Evolutionary conservation across 129 eudicot species (phyloP).

Genomic region (Pittosporum tobira): DNA sequence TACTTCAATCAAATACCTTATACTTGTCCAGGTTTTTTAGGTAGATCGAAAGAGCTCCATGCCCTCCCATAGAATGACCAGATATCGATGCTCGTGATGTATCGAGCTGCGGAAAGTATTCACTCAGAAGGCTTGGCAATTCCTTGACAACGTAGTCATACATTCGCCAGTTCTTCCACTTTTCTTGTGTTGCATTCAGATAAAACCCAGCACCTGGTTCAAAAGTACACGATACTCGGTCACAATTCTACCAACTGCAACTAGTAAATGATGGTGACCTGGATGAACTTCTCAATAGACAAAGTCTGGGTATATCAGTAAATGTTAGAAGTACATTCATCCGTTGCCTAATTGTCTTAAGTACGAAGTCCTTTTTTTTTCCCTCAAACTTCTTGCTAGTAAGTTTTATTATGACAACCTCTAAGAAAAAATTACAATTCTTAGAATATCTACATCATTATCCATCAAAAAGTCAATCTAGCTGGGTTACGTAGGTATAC

Average conservation of each 20-base stretch:
- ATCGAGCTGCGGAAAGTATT: slow-evolving; percentile 79
- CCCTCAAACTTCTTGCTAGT: too few species aligned
- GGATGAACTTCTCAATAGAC: neutral
- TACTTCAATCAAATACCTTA: slow-evolving; percentile 47
- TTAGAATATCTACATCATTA: too few species aligned
- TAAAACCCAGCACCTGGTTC: slow-evolving; percentile 90
- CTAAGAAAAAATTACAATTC: too few species aligned
- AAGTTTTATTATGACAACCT: too few species aligned
- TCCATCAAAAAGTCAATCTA: too few species aligned
- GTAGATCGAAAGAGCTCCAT: slow-evolving; percentile 88
- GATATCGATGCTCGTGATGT: slow-evolving; percentile 79
- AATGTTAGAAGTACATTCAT: too few species aligned
- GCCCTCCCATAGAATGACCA: slow-evolving; percentile 31
- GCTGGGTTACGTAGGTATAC: too few species aligned
- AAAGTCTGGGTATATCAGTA: neutral
- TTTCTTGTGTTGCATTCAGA: slow-evolving; percentile 85
- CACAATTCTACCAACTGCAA: neutral
- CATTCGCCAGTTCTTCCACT: slow-evolving; percentile 99
- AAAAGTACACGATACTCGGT: slow-evolving; percentile 2
- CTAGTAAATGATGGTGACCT: neutral
- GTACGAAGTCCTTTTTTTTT: too few species aligned
- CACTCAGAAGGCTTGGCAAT: slow-evolving; percentile 66
- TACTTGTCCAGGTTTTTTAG: slow-evolving; percentile 83
- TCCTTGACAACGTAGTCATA: slow-evolving; percentile 93
- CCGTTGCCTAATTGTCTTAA: too few species aligned